Evolutionary conservation across 495 filamentous ascomycete genomes (phyloP).

Genomic region (Darksidea phi): DNA sequence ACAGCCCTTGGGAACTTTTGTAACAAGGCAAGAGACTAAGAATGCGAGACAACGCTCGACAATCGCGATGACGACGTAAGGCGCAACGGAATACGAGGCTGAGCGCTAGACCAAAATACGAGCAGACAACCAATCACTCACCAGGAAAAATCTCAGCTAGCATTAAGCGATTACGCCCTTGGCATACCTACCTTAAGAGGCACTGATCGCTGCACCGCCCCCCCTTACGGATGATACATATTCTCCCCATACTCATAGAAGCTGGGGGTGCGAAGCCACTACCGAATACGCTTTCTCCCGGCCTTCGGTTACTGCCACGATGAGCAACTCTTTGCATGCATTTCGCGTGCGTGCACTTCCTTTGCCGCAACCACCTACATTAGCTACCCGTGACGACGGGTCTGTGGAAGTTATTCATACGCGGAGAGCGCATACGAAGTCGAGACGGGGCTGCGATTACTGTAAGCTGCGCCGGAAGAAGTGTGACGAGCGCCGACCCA

Average conservation of each 20-base stretch:
- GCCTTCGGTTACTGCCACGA: background rate
- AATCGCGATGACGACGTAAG: too few species aligned
- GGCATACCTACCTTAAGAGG: background rate
- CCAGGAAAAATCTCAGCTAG: background rate
- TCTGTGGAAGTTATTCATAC: background rate
- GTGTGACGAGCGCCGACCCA: constrained; percentile 1
- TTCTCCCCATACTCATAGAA: background rate
- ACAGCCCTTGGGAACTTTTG: too few species aligned
- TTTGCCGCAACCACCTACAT: background rate
- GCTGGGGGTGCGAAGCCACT: background rate
- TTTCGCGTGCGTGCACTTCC: background rate
- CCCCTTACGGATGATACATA: background rate
- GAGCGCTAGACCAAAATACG: background rate
- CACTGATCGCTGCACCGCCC: background rate
- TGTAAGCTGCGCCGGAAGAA: constrained; percentile 6
- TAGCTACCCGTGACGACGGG: background rate
- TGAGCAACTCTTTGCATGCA: background rate
- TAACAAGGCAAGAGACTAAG: too few species aligned
- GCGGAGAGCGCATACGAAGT: background rate
- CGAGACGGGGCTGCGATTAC: background rate
- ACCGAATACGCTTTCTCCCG: constrained; percentile 5
- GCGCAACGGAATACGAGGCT: background rate
- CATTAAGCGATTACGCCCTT: background rate
- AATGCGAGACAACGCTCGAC: too few species aligned
- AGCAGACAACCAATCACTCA: background rate